Conservation (phyloP, 208 protist species). For the Polymyxa betae region DNA sequence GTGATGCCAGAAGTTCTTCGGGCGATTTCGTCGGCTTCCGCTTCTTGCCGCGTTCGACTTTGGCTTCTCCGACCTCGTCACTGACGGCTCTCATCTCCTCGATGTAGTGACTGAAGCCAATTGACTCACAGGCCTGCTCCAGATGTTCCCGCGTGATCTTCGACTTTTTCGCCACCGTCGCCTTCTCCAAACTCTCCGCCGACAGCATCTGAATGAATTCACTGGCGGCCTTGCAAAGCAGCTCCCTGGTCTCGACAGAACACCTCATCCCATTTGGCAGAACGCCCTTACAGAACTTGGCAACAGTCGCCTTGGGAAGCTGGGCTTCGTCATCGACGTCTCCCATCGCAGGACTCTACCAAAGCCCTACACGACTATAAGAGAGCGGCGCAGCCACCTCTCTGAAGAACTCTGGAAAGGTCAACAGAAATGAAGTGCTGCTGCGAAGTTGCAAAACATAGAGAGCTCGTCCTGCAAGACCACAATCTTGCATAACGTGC, state of each 20-base stretch:
- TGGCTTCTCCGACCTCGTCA: constrained; percentile 11
- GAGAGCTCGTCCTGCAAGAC: too few relatives aligned
- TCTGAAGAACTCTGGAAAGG: too few relatives aligned
- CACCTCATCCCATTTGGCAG: constrained; percentile 20
- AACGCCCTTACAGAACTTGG: constrained; percentile 7
- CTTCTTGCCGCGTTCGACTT: constrained; percentile 46
- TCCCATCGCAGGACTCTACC: constrained; percentile 2
- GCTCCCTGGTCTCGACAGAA: background rate
- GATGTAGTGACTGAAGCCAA: constrained; percentile 40
- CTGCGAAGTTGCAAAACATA: too few relatives aligned
- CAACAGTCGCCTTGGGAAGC: constrained; percentile 37
- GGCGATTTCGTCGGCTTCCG: constrained; percentile 30
- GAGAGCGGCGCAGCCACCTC: too few relatives aligned
- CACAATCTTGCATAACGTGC: too few relatives aligned
- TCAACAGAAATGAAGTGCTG: too few relatives aligned
- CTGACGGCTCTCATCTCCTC: background rate
- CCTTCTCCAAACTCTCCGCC: constrained; percentile 29
- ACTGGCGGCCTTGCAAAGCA: background rate
- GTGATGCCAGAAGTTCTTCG: constrained; percentile 43
- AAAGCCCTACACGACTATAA: too few relatives aligned
- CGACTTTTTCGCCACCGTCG: constrained; percentile 41
- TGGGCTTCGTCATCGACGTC: constrained; percentile 25
- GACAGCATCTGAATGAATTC: constrained; percentile 49
- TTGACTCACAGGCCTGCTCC: constrained; percentile 27
- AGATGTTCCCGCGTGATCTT: constrained; percentile 47